Evolutionary conservation across 768 basidiomycete genomes (phyloP).

Genomic region (Tremella mesenterica): DNA sequence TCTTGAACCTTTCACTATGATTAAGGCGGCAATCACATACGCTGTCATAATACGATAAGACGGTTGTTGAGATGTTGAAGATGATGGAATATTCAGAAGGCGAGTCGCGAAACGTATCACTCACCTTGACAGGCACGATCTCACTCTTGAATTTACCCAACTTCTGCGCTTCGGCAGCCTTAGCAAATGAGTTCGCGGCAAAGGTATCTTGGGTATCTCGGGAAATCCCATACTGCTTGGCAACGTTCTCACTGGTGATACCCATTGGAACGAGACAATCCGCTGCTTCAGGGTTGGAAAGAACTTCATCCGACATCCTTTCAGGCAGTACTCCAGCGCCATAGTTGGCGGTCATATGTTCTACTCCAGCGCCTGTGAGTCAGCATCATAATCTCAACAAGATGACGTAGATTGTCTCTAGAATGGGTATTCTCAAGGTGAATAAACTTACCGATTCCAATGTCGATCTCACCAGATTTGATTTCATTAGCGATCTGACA

Average conservation of each 20-base stretch:
- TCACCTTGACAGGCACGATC: conserved; percentile 69
- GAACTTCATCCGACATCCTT: conserved; percentile 52
- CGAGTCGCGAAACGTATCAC: conserved; percentile 3
- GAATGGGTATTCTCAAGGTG: no score
- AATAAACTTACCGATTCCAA: conserved; percentile 73
- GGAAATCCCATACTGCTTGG: conserved; percentile 52
- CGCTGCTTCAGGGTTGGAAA: conserved; percentile 52
- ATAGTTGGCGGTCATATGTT: conserved; percentile 47
- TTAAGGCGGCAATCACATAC: no score
- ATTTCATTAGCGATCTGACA: conserved; percentile 73
- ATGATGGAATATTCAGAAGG: no score
- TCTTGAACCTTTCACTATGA: no score
- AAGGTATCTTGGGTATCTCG: conserved; percentile 81
- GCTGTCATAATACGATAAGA: no score
- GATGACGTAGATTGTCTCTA: no score
- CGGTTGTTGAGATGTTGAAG: not conserved
- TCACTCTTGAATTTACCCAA: conserved; percentile 72
- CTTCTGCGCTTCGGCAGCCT: conserved; percentile 59
- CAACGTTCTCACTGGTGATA: conserved; percentile 49
- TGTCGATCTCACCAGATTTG: conserved; percentile 66
- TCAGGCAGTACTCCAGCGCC: conserved; percentile 47
- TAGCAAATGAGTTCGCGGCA: conserved; percentile 75
- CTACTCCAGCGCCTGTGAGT: conserved; percentile 49
- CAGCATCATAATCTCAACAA: conserved; percentile 15
- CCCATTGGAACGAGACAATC: conserved; percentile 64